Evolutionary conservation across 352 stramenopile genomes (phyloP), one percentile per base, ranked within the genome.

Genomic region (Phytopythium vexans): DNA sequence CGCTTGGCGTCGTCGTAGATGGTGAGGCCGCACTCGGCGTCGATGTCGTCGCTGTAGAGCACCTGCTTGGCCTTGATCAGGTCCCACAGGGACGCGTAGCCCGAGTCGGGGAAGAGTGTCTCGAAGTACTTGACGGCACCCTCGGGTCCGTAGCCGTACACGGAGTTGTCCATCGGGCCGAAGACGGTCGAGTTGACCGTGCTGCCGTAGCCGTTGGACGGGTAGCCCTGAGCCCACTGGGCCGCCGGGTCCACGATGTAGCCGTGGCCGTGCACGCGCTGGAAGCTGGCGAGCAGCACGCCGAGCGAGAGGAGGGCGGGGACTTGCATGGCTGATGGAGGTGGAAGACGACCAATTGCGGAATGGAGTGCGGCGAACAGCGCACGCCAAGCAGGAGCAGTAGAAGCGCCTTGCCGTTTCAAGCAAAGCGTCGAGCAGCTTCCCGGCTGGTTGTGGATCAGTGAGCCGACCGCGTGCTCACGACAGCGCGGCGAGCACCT

Each of bases 1-100:
- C 66, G 66, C 12, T 42, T 52, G 11, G 66, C 56, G 10, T 75
- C 66, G 27, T 79, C 70, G 59, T 68, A 77, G 16, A 54, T 49
- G 1, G 73, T 81, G 21, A 68, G 46, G 7, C 74, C 74, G 49
- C 71, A 81, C 21, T 76, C 33, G 3, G 62, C 52, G n/a, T 77
- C 63, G 9, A 64, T 41, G 0, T 68, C 40, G 49, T 49, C 62
- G 52, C 52, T 71, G 52, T 70, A 65, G 3, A 85, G 56, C 39
- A 64, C 58, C 51, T 82, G 74, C 49, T 81, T 74, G 38, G 64
- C 66, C 37, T 65, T n/a, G 45, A 86, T 76, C n/a, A 83, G 56
- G 8, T 72, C 62, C 12, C 57, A 53, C 12, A 86, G 64, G 21
- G 71, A 67, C 41, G 66, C 57, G 37, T 74, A 77, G 34, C 62